These are phyloP conservation scores for Trichomonascaceae sp. DNA, from an alignment of 1,139 yeast genomes.

Conservation along the genomic window DNA sequence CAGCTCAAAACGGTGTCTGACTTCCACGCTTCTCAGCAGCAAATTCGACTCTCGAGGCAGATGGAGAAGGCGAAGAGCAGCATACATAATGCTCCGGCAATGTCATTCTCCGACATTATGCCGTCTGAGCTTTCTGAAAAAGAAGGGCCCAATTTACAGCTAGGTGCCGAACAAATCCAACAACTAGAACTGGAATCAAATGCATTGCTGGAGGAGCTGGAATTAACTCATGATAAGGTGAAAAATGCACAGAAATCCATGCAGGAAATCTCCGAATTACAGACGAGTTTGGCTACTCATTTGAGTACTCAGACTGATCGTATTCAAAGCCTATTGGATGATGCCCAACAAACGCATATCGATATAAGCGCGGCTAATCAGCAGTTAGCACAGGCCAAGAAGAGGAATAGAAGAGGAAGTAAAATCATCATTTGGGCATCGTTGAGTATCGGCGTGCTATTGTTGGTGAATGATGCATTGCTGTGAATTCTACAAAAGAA, in stretches of 20 bases:
- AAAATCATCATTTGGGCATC: conserved; percentile 58
- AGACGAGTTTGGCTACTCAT: conserved; percentile 71
- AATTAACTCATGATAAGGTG: conserved; percentile 36
- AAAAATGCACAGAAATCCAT: conserved; percentile 63
- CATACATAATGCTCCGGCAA: conserved; percentile 20
- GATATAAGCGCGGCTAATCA: conserved; percentile 73
- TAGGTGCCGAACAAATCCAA: conserved; percentile 60
- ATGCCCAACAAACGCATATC: conserved; percentile 61
- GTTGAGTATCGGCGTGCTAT: conserved; percentile 52
- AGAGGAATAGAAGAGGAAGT: conserved; percentile 64
- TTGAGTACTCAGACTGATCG: conserved; percentile 70
- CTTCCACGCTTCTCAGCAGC: conserved; percentile 34
- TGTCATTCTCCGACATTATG: conserved; percentile 5
- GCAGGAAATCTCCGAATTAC: conserved; percentile 72
- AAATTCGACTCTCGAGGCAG: conserved; percentile 32
- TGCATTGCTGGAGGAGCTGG: conserved; percentile 62
- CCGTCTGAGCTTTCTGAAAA: conserved; percentile 24
- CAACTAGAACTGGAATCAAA: conserved; percentile 67
- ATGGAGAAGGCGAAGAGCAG: conserved; percentile 29
- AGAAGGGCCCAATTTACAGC: conserved; percentile 17
- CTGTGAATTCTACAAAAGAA: conserved; percentile 27
- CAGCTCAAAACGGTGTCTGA: conserved; percentile 30
- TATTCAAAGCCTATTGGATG: conserved; percentile 60
- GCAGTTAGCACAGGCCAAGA: conserved; percentile 64
- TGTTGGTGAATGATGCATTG: conserved; percentile 59